Evolutionary conservation across 2,329 filamentous ascomycete species (phyloP), one percentile per base, ranked within the genome.

Genomic region (Epicoccum nigrum): DNA sequence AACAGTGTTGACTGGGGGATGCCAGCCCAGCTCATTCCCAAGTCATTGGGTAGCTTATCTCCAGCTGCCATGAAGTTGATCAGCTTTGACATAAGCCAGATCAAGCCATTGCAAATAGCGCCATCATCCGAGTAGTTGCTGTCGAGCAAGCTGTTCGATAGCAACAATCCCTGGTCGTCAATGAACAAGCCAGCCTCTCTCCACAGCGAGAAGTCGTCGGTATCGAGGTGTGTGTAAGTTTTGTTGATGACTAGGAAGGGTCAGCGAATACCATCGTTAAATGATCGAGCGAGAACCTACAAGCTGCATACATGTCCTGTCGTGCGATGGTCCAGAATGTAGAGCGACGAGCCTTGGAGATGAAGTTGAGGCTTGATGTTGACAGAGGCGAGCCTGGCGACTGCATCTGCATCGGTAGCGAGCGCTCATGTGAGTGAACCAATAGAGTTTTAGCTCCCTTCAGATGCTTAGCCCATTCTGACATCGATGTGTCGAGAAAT

Each of bases 271-370:
- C 38, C 5, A 25, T 7, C 9, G 23, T 6, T 9, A n/a, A 5
- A 11, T 16, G 8, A 8, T 3, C 38, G 32, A 11, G 8, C 13
- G 3, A 4, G 8, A 7, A 73, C 77, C 72, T 68, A 79, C 82
- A 86, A 44, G 85, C 84, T 62, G 83, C 81, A 23, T 87, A 73
- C 72, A 86, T 85, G 58, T 87, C 85, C 60, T 87, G 85, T 19
- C 84, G 76, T 13, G 84, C 85, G 65, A 87, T 84, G 57, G 86
- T 86, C 85, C 85, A 87, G 63, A 87, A 87, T 0, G 83, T 83
- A 6, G 84, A 83, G 64, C 75, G 79, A 16, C 84, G 77, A 9
- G 77, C 82, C 63, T 81, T 80, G 3, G 80, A 83, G 2, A 81
- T 77, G 35, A 67, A 63, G 30, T 25, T 54, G 19, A 61, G 56